Conservation (phyloP, 164 flowering plant species). For the Liquidambar formosana region DNA sequence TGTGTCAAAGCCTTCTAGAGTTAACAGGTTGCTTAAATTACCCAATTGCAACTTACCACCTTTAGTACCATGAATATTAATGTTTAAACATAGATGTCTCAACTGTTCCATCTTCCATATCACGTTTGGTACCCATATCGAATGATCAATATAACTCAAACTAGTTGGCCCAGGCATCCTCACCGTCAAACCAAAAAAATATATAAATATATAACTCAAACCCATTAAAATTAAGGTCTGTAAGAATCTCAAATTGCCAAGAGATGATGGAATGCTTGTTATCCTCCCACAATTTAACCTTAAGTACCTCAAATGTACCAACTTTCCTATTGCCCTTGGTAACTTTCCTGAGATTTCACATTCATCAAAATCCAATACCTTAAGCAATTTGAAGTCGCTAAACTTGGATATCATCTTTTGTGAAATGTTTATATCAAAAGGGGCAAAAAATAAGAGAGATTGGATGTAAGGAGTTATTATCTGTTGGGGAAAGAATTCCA, state of each 20-base stretch:
- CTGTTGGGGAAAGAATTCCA: too few species aligned
- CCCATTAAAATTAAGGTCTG: constrained; percentile 17
- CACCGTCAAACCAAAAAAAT: too few species aligned
- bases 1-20: constrained; percentile 4
- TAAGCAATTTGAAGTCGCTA: constrained; percentile 6
- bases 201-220: too few species aligned
- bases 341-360: background rate
- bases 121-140: constrained; percentile 2
- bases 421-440: too few species aligned
- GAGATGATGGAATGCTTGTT: constrained; percentile 15
- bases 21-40: constrained; percentile 19
- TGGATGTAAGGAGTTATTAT: constrained; percentile 6
- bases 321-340: constrained; percentile 14
- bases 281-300: background rate
- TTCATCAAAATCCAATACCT: constrained; percentile 13
- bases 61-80: background rate
- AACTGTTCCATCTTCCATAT: constrained; percentile 23
- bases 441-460: constrained; percentile 10
- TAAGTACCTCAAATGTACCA: constrained; percentile 24
- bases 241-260: constrained; percentile 17
- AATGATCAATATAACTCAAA: too few species aligned
- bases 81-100: constrained; percentile 16
- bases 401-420: background rate
- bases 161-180: too few species aligned
- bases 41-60: constrained; percentile 8